Evolutionary conservation across 495 filamentous ascomycete species (phyloP).

Genomic region (Alectoria sarmentosa): DNA sequence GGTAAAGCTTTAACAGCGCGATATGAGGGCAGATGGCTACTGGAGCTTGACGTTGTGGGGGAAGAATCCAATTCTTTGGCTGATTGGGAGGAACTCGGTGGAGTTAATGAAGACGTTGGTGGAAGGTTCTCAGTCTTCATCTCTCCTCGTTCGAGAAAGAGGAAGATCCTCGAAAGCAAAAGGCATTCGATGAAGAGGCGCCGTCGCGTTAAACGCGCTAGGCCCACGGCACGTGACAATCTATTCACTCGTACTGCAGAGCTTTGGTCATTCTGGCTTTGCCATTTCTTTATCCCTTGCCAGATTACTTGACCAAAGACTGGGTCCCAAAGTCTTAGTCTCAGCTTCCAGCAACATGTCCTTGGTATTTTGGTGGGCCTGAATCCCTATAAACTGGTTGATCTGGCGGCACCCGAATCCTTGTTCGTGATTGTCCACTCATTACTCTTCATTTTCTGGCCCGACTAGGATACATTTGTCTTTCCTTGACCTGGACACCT

Average conservation of each 20-base stretch:
- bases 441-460: no score
- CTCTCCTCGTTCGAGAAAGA: background rate
- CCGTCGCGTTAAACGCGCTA: background rate
- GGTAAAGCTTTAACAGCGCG: slow-evolving; percentile 34
- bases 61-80: background rate
- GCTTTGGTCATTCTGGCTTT: no score
- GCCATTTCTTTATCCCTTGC: no score
- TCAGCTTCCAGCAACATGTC: no score
- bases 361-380: no score
- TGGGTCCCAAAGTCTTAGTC: no score
- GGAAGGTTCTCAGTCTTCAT: background rate
- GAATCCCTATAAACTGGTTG: no score
- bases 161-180: background rate
- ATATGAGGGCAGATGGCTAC: background rate
- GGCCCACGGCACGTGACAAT: no score
- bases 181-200: background rate
- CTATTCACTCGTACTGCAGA: no score
- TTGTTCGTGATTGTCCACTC: no score
- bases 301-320: no score
- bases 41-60: background rate
- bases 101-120: background rate
- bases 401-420: no score
- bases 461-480: background rate
- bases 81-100: background rate
- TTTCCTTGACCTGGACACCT: background rate